Evolutionary conservation across 495 filamentous ascomycete species (phyloP).

Genomic region (Bryoglossum gracile): DNA sequence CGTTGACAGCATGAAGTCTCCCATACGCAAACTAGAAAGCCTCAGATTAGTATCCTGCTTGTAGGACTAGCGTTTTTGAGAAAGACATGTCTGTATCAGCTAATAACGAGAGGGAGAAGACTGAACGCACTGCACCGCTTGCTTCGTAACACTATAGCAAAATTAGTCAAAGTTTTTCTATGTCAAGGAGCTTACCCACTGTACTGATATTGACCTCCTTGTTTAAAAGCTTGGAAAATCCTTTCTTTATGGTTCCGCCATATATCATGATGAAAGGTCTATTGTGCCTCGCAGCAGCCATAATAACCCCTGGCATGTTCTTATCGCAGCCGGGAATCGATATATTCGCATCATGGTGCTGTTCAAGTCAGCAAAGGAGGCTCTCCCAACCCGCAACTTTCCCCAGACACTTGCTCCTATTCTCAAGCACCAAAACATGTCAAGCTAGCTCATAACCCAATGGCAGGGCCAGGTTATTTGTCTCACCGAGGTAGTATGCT

Average conservation of each 20-base stretch:
- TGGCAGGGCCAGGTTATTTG: not conserved
- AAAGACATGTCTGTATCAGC: too few species aligned
- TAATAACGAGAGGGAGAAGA: too few species aligned
- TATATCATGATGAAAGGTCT: slow-evolving; percentile 73
- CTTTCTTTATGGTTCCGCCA: slow-evolving; percentile 83
- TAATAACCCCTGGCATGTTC: slow-evolving; percentile 86
- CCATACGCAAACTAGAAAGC: slow-evolving; percentile 26
- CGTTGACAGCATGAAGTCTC: slow-evolving; percentile 39
- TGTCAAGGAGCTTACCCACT: not conserved
- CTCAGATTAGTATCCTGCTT: not conserved
- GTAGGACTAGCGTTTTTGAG: too few species aligned
- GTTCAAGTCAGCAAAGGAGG: slow-evolving; percentile 21
- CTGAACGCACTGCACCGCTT: slow-evolving; percentile 74
- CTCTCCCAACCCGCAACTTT: not conserved
- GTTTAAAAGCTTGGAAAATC: slow-evolving; percentile 69
- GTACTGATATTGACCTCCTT: slow-evolving; percentile 72
- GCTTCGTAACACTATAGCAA: slow-evolving; percentile 68
- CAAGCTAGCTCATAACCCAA: not conserved
- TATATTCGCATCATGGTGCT: slow-evolving; percentile 90
- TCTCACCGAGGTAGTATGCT: too few species aligned
- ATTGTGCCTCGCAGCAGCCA: slow-evolving; percentile 76
- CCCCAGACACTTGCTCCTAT: too few species aligned
- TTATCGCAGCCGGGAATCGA: slow-evolving; percentile 96
- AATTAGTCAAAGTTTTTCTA: not conserved
- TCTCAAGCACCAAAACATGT: too few species aligned